Evolutionary conservation across 2,329 filamentous ascomycete species (phyloP).

Genomic region (Paecilomyces fulvus): DNA sequence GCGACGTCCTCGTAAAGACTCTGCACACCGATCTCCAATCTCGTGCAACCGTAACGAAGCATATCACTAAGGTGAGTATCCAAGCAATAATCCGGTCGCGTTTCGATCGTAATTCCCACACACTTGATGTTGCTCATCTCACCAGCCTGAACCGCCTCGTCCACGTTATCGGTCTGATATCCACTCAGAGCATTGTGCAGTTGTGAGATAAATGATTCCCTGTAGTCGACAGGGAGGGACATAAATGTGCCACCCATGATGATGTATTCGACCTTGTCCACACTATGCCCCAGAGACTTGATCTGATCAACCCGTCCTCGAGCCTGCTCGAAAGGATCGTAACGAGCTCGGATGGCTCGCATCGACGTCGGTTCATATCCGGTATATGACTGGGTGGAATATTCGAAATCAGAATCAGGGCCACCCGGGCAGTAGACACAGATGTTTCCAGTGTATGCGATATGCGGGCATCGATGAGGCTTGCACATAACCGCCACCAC

Average conservation of each 20-base stretch:
- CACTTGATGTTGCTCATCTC: constrained; percentile 98
- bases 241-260: constrained; percentile 99
- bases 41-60: constrained; percentile 94
- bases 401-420: constrained; percentile 97
- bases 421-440: constrained; percentile 98
- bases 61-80: constrained; percentile 93
- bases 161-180: constrained; percentile 87
- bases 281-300: constrained; percentile 87
- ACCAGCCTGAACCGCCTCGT: constrained; percentile 87
- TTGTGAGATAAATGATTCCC: constrained; percentile 89
- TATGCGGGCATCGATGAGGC: constrained; percentile 93
- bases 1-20: constrained; percentile 97
- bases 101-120: constrained; percentile 97
- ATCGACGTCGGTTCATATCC: constrained; percentile 98
- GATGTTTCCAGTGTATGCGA: constrained; percentile 97
- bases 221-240: constrained; percentile 82
- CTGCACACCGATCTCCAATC: constrained; percentile 90
- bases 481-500: constrained; percentile 99
- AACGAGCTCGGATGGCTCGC: constrained; percentile 92
- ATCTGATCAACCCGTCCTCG: constrained; percentile 94
- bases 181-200: constrained; percentile 94
- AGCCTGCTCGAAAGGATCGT: constrained; percentile 97
- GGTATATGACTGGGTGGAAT: constrained; percentile 97
- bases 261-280: constrained; percentile 99
- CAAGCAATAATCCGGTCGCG: constrained; percentile 89